Evolutionary conservation across 1,284 basidiomycete genomes (phyloP), one percentile per base, ranked within the genome.

Genomic region (Ustilago shanxiensis): DNA sequence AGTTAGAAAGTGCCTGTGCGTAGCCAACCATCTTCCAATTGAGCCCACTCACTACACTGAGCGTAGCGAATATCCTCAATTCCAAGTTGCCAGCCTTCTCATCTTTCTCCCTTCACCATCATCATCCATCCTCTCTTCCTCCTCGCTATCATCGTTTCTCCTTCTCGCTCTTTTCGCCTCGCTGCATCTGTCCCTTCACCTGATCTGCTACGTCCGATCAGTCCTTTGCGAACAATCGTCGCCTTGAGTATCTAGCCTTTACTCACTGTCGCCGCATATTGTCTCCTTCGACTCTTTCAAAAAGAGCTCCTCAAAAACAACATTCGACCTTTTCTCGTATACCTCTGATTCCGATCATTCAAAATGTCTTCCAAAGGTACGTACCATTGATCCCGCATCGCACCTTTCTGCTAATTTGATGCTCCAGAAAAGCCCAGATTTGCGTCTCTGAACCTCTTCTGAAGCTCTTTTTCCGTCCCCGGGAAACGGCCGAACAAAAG

Each of bases 291-390:
- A 20, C n/a, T 60, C 45, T 50, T 52, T 56, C 28, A 39, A 45
- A n/a, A 31, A 56, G 60, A 65, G 41, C 53, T 51, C 16, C 31
- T 29, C 28, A 24, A 28, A 55, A 22, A 55, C 31, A 3, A 33
- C 14, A n/a, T 16, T n/a, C 35, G 35, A 4, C 20, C 31, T 26
- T 31, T 59, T 31, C 20, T 22, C 44, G 55, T 58, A 66, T 60
- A 70, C 52, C 52, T 57, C 44, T 62, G 50, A 68, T 59, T 50
- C 57, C 37, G 37, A 44, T 64, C 68, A 35, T 20, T 16, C 53
- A 63, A 52, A 33, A 79, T 79, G 77, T 79, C 77, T 55, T 79
- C 77, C 57, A 79, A 79, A 69, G 77, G 77, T 79, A 72, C 58
- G 77, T 73, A 20, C 50, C 28, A 3, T 26, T 31, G 20, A n/a